Percentiles rank a stretch among this genome's conserved stretches.
phyloP scores from a whole-genome alignment of 805 yeast species.

The Nakazawaea wyomingensis region DNA sequence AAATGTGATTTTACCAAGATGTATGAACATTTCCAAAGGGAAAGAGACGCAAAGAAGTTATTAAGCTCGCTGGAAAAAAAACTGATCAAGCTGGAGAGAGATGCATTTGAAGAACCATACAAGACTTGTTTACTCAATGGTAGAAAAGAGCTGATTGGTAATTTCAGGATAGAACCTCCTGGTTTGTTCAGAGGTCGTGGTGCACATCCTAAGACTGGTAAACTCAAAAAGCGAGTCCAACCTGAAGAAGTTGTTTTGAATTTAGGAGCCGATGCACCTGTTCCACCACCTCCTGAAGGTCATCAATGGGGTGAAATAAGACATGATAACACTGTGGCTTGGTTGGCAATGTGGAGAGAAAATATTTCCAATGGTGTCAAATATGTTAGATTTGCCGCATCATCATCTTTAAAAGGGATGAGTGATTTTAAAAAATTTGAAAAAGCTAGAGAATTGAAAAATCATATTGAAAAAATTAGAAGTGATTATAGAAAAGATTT shows the following conservation, averaged over 20 bases:
- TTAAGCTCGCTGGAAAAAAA: slow-evolving; percentile 74
- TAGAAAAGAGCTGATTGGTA: slow-evolving; percentile 86
- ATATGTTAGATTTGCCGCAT: slow-evolving; percentile 88
- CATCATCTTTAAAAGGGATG: slow-evolving; percentile 85
- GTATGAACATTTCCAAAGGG: slow-evolving; percentile 61
- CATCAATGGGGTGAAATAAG: slow-evolving; percentile 86
- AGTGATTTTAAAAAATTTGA: slow-evolving; percentile 90
- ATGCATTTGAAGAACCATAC: slow-evolving; percentile 71
- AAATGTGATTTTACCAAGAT: slow-evolving; percentile 78
- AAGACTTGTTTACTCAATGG: slow-evolving; percentile 81
- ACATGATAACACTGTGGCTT: slow-evolving; percentile 85
- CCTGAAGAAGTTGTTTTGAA: slow-evolving; percentile 91
- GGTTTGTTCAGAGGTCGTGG: slow-evolving; percentile 96
- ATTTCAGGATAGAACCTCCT: slow-evolving; percentile 93
- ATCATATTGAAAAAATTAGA: slow-evolving; percentile 68
- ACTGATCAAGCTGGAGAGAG: slow-evolving; percentile 63
- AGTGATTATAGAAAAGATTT: slow-evolving; percentile 65
- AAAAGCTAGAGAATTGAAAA: slow-evolving; percentile 80
- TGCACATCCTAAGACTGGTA: slow-evolving; percentile 94
- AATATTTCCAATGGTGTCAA: slow-evolving; percentile 79
- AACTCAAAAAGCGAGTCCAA: slow-evolving; percentile 73
- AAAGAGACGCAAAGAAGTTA: slow-evolving; percentile 67
- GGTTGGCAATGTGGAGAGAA: slow-evolving; percentile 98
- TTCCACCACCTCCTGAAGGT: slow-evolving; percentile 84
- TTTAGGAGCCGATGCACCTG: slow-evolving; percentile 61